phyloP scores from a whole-genome alignment of 768 basidiomycete genomes.

The Hericium erinaceus region DNA sequence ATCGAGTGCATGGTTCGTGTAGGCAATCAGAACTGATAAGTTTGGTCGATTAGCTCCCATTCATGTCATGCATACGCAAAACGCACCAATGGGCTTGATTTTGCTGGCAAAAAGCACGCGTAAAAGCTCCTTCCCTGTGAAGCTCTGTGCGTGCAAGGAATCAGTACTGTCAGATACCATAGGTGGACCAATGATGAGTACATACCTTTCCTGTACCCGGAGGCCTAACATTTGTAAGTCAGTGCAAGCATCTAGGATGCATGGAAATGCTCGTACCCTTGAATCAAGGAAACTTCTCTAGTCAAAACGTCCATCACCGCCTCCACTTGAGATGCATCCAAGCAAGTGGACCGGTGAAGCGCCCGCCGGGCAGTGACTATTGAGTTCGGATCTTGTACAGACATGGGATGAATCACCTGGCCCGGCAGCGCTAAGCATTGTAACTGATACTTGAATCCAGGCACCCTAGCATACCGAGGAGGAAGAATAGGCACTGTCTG shows the following conservation, averaged over 20 bases:
- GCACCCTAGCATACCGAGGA: slow-evolving; percentile 18
- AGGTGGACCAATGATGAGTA: background rate
- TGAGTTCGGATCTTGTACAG: slow-evolving; percentile 32
- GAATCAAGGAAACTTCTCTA: slow-evolving; percentile 56
- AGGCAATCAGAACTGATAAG: slow-evolving; percentile 44
- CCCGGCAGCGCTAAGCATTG: slow-evolving; percentile 33
- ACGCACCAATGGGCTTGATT: slow-evolving; percentile 39
- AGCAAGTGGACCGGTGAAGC: slow-evolving; percentile 37
- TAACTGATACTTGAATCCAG: slow-evolving; percentile 49
- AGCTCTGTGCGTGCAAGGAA: no score
- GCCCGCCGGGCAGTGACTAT: slow-evolving; percentile 37
- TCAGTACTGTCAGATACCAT: no score
- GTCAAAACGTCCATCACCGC: slow-evolving; percentile 54
- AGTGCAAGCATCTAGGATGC: no score
- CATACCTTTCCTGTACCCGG: slow-evolving; percentile 72
- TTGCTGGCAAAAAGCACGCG: slow-evolving; percentile 50
- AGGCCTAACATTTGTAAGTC: no score
- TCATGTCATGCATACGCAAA: background rate
- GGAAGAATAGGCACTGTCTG: background rate
- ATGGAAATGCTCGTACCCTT: no score
- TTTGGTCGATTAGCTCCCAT: no score
- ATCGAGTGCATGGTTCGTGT: slow-evolving; percentile 76
- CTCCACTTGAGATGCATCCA: slow-evolving; percentile 67
- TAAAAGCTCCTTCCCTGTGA: slow-evolving; percentile 60
- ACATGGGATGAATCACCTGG: slow-evolving; percentile 26